A percentile compares a stretch with the other conserved stretches of the same genome.
Conservation (phyloP, 164 flowering plant genomes). For the Platanus orientalis region DNA sequence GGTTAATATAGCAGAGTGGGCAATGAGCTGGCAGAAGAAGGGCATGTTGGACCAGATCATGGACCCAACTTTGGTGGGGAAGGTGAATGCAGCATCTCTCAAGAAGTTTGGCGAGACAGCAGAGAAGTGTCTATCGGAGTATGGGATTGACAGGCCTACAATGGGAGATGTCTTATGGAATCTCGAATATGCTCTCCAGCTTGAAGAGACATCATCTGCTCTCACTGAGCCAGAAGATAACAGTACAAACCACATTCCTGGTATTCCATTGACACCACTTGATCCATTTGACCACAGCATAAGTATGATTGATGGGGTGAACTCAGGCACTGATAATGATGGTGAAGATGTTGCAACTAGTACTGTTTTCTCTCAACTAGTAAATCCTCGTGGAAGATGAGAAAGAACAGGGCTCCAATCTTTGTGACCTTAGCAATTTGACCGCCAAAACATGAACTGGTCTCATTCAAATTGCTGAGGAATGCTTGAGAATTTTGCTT, state of each 20-base stretch:
- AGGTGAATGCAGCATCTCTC: slow-evolving; percentile 73
- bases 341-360: slow-evolving; percentile 80
- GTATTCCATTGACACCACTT: too few relatives aligned
- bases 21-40: slow-evolving; percentile 89
- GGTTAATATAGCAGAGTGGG: slow-evolving; percentile 93
- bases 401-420: neutral
- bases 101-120: slow-evolving; percentile 90
- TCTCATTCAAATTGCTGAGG: neutral
- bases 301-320: slow-evolving; percentile 50
- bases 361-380: slow-evolving; percentile 92
- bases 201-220: slow-evolving; percentile 71
- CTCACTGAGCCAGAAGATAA: slow-evolving; percentile 80
- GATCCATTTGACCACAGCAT: slow-evolving; percentile 68
- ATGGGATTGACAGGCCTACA: slow-evolving; percentile 84
- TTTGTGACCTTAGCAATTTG: neutral
- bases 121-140: slow-evolving; percentile 84
- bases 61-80: slow-evolving; percentile 62
- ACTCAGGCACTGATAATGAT: slow-evolving; percentile 70
- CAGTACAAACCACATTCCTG: too few relatives aligned
- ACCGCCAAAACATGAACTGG: neutral
- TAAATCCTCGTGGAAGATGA: slow-evolving; percentile 92
- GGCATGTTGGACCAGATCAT: slow-evolving; percentile 85
- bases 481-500: slow-evolving; percentile 3
- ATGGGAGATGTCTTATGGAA: slow-evolving; percentile 98
- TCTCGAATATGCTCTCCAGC: slow-evolving; percentile 88